These are phyloP conservation scores for Aspergillus ruber DNA, from an alignment of 2,329 filamentous ascomycete genomes.

Conservation along the genomic window DNA sequence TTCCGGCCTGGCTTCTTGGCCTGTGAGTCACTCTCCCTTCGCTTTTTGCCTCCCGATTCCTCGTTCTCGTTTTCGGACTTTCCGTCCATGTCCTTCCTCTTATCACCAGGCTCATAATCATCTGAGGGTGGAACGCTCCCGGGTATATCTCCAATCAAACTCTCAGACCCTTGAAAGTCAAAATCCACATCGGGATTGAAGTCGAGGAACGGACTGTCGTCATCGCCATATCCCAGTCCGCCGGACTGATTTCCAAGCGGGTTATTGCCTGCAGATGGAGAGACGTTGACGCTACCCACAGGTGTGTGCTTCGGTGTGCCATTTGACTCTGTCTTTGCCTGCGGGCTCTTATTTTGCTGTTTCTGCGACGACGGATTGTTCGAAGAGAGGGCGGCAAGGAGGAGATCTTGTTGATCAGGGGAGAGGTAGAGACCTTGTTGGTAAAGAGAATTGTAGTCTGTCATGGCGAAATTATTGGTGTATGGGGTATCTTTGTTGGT, in stretches of 20 bases:
- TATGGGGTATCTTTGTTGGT: not conserved
- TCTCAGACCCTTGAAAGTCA: constrained; percentile 54
- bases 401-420: constrained; percentile 67
- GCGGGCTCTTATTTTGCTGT: constrained; percentile 17
- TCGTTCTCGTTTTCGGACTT: constrained; percentile 59
- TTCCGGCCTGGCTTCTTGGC: constrained; percentile 96
- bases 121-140: constrained; percentile 31
- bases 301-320: constrained; percentile 36
- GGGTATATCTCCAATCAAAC: constrained; percentile 72
- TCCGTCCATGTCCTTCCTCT: constrained; percentile 49
- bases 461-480: constrained; percentile 22
- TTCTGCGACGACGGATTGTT: constrained; percentile 47
- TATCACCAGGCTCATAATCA: constrained; percentile 53
- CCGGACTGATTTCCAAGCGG: constrained; percentile 32
- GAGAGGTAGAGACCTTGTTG: constrained; percentile 62
- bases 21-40: constrained; percentile 75
- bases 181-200: constrained; percentile 77
- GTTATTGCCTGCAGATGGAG: constrained; percentile 27
- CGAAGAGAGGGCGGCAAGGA: constrained; percentile 69
- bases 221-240: constrained; percentile 46
- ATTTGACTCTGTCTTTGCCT: constrained; percentile 17
- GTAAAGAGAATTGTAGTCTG: constrained; percentile 34
- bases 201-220: constrained; percentile 77
- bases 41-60: constrained; percentile 59
- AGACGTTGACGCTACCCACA: constrained; percentile 36